A percentile compares a stretch with the other conserved stretches of the same genome.
phyloP scores from a whole-genome alignment of 2,329 filamentous ascomycete genomes.

The Zopfia rhizophila region DNA sequence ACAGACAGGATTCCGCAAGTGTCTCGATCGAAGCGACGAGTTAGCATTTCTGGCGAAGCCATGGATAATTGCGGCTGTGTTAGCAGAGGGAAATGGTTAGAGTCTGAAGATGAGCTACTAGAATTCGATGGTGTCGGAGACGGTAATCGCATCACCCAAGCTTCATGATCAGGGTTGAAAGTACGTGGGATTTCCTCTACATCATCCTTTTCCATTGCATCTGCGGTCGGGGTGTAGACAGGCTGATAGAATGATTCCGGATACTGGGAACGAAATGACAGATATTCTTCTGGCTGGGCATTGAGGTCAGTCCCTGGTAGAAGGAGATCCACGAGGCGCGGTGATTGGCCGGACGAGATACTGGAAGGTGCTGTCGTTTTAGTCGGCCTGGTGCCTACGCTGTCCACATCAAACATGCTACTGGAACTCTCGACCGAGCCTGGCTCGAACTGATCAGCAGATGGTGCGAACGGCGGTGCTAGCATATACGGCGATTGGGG shows the following conservation, averaged over 20 bases:
- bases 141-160: constrained; percentile 52
- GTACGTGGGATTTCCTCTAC: constrained; percentile 66
- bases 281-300: constrained; percentile 52
- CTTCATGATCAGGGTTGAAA: constrained; percentile 39
- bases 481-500: constrained; percentile 34
- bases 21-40: constrained; percentile 70
- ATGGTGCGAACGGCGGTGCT: constrained; percentile 37
- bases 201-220: constrained; percentile 56
- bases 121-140: constrained; percentile 50
- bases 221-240: constrained; percentile 39
- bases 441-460: constrained; percentile 46
- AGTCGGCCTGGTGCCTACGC: constrained; percentile 34
- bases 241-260: constrained; percentile 46
- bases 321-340: constrained; percentile 60
- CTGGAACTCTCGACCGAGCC: constrained; percentile 47
- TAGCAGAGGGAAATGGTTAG: constrained; percentile 39
- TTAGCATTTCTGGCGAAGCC: constrained; percentile 69
- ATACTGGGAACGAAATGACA: constrained; percentile 45
- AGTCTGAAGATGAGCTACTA: constrained; percentile 46
- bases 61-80: constrained; percentile 60
- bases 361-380: constrained; percentile 45
- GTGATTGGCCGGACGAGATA: constrained; percentile 58
- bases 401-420: constrained; percentile 52
- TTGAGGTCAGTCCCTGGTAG: constrained; percentile 61
- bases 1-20: constrained; percentile 77